Base-by-base conservation (phyloP, 305 asterid species). In the Fraxinus ornus region DNA sequence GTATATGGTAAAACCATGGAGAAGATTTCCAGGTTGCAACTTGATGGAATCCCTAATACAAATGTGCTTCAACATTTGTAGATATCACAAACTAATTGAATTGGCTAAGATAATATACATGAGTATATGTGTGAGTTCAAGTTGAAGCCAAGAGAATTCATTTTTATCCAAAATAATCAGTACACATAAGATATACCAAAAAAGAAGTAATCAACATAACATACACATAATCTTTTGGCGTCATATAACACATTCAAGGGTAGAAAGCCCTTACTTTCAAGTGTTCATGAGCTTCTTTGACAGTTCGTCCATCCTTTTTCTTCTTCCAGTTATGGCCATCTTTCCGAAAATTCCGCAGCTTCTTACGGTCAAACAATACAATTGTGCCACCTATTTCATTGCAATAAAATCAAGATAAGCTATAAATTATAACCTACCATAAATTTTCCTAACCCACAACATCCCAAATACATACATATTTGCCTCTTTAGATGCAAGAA, bases 231-330 rank as follows among this genome's bases (percentile, higher is more conserved):
- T 22, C 33, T 64, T 22, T 64, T 22, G 24, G 41, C 41, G 15
- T n/a, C 41, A 30, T 70, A 70, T 70, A 5, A 70, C 52, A 62
- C 57, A 71, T 30, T 35, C 32, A 19, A 68, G 30, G 81, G 68
- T 76, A 78, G 21, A 7, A 33, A 75, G 71, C 72, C 30, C 83
- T 88, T 82, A 89, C 92, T 83, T 89, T 89, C 72, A 89, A 86
- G 84, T 89, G 92, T 80, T 89, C 92, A 75, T 89, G 92, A 80
- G 92, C 92, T 88, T 89, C 92, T 85, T 89, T 89, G 10, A 89
- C 92, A 49, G 92, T 89, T 83, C 88, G 88, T 62, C 91, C 91
- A 73, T 89, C 91, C 82, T 89, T 88, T 79, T 88, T 89, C 88
- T 89, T 89, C 87, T 89, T 89, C 92, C 92, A 89, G 84, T 82